phyloP scores from a whole-genome alignment of 1,139 yeast genomes.

The Scheffersomyces titani region DNA sequence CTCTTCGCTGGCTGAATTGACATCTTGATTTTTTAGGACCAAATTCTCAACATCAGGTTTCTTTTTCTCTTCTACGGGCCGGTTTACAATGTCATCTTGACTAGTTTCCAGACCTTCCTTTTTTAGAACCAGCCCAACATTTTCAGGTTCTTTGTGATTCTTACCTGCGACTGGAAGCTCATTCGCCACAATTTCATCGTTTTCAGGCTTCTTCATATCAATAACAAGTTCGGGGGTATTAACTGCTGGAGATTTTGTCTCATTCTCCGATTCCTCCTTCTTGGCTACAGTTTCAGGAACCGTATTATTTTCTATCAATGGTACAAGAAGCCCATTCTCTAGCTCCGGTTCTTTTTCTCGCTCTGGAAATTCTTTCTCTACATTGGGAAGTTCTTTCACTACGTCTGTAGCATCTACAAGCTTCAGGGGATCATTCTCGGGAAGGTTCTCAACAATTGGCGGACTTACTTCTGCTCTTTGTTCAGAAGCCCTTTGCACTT shows the following conservation, averaged over 20 bases:
- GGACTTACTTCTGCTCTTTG: slow-evolving; percentile 7
- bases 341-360: slow-evolving; percentile 17
- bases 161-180: slow-evolving; percentile 4
- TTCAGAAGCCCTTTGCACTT: slow-evolving; percentile 15
- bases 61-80: neutral
- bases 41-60: neutral
- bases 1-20: neutral
- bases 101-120: neutral
- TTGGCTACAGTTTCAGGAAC: slow-evolving; percentile 22
- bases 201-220: slow-evolving; percentile 12
- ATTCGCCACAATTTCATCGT: slow-evolving; percentile 8
- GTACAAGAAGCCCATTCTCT: no score
- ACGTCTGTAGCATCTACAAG: slow-evolving; percentile 10
- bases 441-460: slow-evolving; percentile 1
- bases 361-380: slow-evolving; percentile 10
- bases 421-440: neutral
- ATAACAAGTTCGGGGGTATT: slow-evolving; percentile 6
- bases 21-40: neutral
- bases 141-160: neutral
- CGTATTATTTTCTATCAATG: no score
- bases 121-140: neutral
- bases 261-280: slow-evolving; percentile 1
- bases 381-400: slow-evolving; percentile 12
- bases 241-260: neutral
- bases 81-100: neutral